Base-by-base conservation (phyloP, 2,329 filamentous ascomycete genomes). In the Zalaria obscura region DNA sequence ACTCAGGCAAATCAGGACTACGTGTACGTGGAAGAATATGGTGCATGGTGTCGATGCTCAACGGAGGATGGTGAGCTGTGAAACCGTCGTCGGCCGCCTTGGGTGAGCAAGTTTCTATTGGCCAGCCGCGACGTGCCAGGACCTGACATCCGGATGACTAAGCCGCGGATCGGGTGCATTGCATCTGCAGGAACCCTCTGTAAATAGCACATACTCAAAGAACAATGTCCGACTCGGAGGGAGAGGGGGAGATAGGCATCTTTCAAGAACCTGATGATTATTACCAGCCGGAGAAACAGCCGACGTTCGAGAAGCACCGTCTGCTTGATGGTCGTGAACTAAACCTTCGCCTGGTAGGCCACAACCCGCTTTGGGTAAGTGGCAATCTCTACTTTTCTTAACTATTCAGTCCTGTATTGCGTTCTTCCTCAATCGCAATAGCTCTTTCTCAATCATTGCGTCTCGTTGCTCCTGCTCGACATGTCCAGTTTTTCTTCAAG, bases 211-310 rank as follows among this genome's bases (percentile, higher is more conserved):
- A 32, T 6, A 32, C 29, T 32, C 35, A 4, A 9, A 33, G 6
- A 29, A 43, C 35, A 27, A 47, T 45, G 43, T 43, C 43, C n/a
- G 46, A 47, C 25, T 42, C 37, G 4, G 57, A 60, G 10, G 59
- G 54, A 28, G 61, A 58, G 32, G 51, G 56, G 37, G 51, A 39
- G 26, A 47, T 67, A 40, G 63, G 66, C 55, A 67, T 93, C 49
- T 93, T 95, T 66, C 65, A 80, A 41, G 88, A 93, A 49, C 88
- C 88, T 5, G 73, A 77, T 41, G 84, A 76, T 55, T 95, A 75
- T 66, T 91, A 85, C 57, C 75, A 81, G 37, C 78, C 85, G 1
- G 79, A 86, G 37, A 83, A 83, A 38, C 74, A 80, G 38, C 78
- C 85, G 5, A 89, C 82, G 2, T 77, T 75, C 47, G 77, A 83